Percentiles rank a stretch among this genome's conserved stretches.
Conservation (phyloP, 176 grass and related monocot species). For the Oryza meridionalis region DNA sequence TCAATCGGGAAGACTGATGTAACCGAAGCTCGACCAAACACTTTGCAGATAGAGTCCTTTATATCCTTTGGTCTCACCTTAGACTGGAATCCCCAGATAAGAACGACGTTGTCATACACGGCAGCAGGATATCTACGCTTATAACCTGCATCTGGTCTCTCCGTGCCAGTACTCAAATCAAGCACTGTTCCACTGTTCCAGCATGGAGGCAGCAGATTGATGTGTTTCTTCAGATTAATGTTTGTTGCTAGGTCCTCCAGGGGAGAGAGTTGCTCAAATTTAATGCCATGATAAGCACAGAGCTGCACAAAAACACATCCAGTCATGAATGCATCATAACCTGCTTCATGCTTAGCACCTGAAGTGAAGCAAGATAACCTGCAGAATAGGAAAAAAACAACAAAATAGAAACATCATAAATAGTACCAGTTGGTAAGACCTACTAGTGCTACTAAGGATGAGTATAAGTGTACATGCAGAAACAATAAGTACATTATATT, state of each 20-base stretch:
- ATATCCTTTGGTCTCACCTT: conserved; percentile 67
- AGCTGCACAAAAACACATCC: conserved; percentile 86
- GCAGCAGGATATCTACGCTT: conserved; percentile 53
- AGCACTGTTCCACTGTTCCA: conserved; percentile 90
- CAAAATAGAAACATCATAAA: conserved; percentile 33
- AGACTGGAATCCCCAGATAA: conserved; percentile 84
- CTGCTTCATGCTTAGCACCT: conserved; percentile 91
- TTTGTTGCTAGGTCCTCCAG: conserved; percentile 56
- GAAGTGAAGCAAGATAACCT: conserved; percentile 89
- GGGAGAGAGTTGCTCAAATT: conserved; percentile 62
- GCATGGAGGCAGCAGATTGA: conserved; percentile 67
- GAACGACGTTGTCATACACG: conserved; percentile 60
- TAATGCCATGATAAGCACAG: conserved; percentile 66
- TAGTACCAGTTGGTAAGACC: conserved; percentile 4
- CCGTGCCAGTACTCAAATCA: conserved; percentile 71
- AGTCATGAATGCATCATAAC: conserved; percentile 98
- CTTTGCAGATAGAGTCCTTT: conserved; percentile 73
- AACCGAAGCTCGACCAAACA: conserved; percentile 69
- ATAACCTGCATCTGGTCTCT: conserved; percentile 70
- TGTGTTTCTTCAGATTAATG: conserved; percentile 59
- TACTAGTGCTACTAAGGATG: conserved; percentile 2
- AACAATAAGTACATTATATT: conserved; percentile 32
- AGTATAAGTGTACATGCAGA: conserved; percentile 15
- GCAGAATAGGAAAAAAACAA: conserved; percentile 38
- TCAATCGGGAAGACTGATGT: conserved; percentile 75